phyloP scores from a whole-genome alignment of 2,329 filamentous ascomycete species.

The Fusarium solani-melongenae region DNA sequence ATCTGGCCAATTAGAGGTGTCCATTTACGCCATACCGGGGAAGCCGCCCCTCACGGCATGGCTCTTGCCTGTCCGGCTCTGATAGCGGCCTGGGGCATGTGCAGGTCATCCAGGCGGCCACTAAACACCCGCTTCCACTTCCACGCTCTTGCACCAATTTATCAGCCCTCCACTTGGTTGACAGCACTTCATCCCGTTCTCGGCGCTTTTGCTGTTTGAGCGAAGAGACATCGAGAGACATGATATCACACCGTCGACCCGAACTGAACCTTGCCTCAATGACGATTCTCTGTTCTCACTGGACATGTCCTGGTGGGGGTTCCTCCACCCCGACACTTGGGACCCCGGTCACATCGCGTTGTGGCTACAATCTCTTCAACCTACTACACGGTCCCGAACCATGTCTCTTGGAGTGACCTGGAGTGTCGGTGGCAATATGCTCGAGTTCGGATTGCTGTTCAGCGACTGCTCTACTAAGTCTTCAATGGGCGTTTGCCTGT shows the following conservation, averaged over 20 bases:
- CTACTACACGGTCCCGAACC: slow-evolving; percentile 3
- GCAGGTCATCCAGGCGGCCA: slow-evolving; percentile 24
- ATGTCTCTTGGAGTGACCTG: not conserved
- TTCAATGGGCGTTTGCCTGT: not conserved
- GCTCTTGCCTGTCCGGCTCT: slow-evolving; percentile 15
- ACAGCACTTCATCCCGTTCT: not conserved
- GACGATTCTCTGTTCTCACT: slow-evolving; percentile 21
- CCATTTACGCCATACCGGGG: slow-evolving; percentile 33
- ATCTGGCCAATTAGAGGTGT: slow-evolving; percentile 26
- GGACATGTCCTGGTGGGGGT: slow-evolving; percentile 27
- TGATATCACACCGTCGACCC: slow-evolving; percentile 15
- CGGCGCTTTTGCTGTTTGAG: not conserved
- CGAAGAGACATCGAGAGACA: not conserved
- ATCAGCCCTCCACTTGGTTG: not conserved
- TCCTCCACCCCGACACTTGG: slow-evolving; percentile 12
- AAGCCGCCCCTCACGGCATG: slow-evolving; percentile 35
- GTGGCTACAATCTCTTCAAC: slow-evolving; percentile 17
- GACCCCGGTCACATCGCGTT: slow-evolving; percentile 15
- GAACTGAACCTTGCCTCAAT: not conserved
- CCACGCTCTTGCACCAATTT: not conserved
- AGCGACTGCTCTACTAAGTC: not conserved
- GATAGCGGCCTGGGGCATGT: slow-evolving; percentile 34
- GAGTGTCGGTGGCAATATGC: not conserved
- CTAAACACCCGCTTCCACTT: slow-evolving; percentile 8
- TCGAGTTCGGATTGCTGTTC: not conserved